Percentiles rank a stretch among this genome's conserved stretches.
Evolutionary conservation across 2,329 filamentous ascomycete species (phyloP).

Genomic region (Neopestalotiopsis clavispora): DNA sequence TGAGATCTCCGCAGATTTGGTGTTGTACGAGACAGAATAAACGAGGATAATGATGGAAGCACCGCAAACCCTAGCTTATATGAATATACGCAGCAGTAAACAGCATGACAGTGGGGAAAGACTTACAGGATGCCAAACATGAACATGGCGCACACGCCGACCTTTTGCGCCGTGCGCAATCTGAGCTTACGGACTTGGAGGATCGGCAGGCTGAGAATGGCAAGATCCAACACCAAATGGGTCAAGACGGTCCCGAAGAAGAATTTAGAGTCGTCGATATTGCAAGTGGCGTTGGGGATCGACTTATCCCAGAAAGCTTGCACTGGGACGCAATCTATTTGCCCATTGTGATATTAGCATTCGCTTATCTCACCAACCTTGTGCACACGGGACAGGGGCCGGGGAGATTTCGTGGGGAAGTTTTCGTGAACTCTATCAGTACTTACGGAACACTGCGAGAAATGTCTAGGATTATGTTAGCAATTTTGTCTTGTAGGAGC

Average conservation of each 20-base stretch:
- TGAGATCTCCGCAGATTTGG: slow-evolving; percentile 29
- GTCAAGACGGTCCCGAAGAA: slow-evolving; percentile 38
- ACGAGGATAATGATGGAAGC: slow-evolving; percentile 34
- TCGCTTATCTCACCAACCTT: slow-evolving; percentile 11
- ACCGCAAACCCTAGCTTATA: slow-evolving; percentile 29
- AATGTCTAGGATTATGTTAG: slow-evolving; percentile 10
- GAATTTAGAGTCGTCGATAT: slow-evolving; percentile 35
- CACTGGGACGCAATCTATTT: slow-evolving; percentile 29
- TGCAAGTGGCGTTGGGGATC: slow-evolving; percentile 31
- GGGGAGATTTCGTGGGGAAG: neutral
- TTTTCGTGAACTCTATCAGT: neutral
- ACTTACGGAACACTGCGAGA: slow-evolving; percentile 12
- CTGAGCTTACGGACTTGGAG: slow-evolving; percentile 37
- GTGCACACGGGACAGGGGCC: neutral
- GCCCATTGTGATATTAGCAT: slow-evolving; percentile 34
- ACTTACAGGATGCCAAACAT: slow-evolving; percentile 34
- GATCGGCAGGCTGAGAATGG: slow-evolving; percentile 36
- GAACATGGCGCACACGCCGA: slow-evolving; percentile 35
- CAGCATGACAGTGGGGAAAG: neutral
- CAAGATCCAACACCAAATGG: slow-evolving; percentile 37
- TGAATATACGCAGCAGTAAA: neutral
- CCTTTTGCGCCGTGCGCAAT: slow-evolving; percentile 31
- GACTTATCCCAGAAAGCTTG: slow-evolving; percentile 37
- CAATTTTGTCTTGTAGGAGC: neutral
- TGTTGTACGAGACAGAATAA: slow-evolving; percentile 27